Base-by-base conservation (phyloP, 2,329 filamentous ascomycete species). In the Hypoxylon sp. region DNA sequence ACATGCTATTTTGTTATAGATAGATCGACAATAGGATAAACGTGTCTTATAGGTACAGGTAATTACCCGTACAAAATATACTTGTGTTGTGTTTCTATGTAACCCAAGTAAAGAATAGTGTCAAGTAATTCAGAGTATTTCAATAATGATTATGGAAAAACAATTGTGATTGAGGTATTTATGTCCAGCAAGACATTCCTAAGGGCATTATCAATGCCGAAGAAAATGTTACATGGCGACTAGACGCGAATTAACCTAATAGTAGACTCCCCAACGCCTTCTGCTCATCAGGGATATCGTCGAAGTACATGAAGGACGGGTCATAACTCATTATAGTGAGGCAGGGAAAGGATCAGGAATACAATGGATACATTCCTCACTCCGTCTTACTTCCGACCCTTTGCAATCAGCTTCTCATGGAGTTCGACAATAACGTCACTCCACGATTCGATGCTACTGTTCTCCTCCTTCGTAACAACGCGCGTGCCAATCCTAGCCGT, bases 381-480 rank as follows among this genome's bases (percentile, higher is more conserved):
- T 37, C 10, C n/a, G 2, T n/a, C 58, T 59, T 50, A 84, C 78
- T 87, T 90, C 63, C 80, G 81, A 3, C 87, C 87, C 66, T 86
- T 83, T 0, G 86, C 86, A 73, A 90, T 78, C 50, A 91, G 78
- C 74, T 83, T 85, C 66, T 82, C 82, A 42, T 86, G 84, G 46
- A 91, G 76, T 74, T 90, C 88, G 17, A 85, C 80, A 14, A 90
- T 75, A 11, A 85, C 84, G 70, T 85, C 83, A 61, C 84, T 84
- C 89, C 89, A 91, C 13, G 77, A 78, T 65, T 80, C 77, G 4
- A 66, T 66, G n/a, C 73, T 74, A 8, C 69, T 75, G 5, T 77
- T 76, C 66, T 82, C 80, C 72, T 73, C 78, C 72, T 63, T 77
- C 66, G 70, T 78, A 69, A 63, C 78, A 67, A 79, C 76, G n/a